Percentiles rank a stretch among this genome's conserved stretches.
Evolutionary conservation across 1,284 basidiomycete genomes (phyloP).

Genomic region (Papiliotrema fonsecae): DNA sequence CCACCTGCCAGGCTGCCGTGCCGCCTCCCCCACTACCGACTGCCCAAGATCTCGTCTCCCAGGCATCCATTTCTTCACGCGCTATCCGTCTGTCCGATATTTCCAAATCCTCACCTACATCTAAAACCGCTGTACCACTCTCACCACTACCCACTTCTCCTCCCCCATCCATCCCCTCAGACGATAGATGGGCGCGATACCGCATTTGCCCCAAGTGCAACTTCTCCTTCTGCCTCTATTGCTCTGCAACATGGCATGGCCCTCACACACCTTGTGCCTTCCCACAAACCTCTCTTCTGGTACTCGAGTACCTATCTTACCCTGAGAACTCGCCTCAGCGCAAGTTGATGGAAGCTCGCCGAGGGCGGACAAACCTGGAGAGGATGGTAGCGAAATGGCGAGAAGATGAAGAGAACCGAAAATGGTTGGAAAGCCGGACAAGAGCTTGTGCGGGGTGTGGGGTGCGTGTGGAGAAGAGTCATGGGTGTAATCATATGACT

Average conservation of each 20-base stretch:
- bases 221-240: constrained; percentile 40
- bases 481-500: constrained; percentile 48
- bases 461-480: constrained; percentile 43
- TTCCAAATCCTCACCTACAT: constrained; percentile 4
- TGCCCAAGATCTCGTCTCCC: constrained; percentile 5
- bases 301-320: constrained; percentile 38
- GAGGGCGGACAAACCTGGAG: constrained; percentile 37
- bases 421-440: constrained; percentile 39
- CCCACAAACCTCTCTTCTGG: constrained; percentile 28
- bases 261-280: constrained; percentile 41
- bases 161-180: constrained; percentile 4
- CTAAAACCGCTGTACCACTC: constrained; percentile 2
- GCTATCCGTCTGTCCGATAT: constrained; percentile 30
- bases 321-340: constrained; percentile 27
- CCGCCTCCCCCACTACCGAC: constrained; percentile 24
- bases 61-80: constrained; percentile 9
- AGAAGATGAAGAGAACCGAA: constrained; percentile 41
- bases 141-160: no score
- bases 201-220: constrained; percentile 32
- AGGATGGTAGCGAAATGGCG: constrained; percentile 32
- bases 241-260: constrained; percentile 43
- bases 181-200: constrained; percentile 39
- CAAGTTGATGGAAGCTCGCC: constrained; percentile 25
- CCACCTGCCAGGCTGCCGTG: constrained; percentile 43
- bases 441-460: constrained; percentile 41